Base-by-base conservation (phyloP, 1,284 basidiomycete species). In the Porphyrellus sp. region DNA sequence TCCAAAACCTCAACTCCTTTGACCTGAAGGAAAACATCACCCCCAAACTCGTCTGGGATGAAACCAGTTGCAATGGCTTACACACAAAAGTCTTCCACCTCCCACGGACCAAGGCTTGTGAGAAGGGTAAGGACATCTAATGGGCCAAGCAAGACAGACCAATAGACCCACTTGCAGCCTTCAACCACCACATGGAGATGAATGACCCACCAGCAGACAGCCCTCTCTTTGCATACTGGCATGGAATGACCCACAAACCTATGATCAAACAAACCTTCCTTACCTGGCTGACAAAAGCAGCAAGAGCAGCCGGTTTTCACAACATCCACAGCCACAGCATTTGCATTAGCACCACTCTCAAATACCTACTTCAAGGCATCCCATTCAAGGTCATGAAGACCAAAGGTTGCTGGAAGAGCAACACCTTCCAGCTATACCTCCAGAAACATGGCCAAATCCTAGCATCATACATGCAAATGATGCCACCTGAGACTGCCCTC, bases 21-120 rank as follows among this genome's bases (percentile, higher is more conserved):
- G 11, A 53, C 18, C 35, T n/a, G n/a, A n/a, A n/a, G 1, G 18
- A 37, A 4, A 18, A 52, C n/a, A 50, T 52, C 20, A 52, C 46
- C 4, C 16, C 2, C 7, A 12, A 7, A 21, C 12, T 2, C 8
- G 20, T 27, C 1, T 5, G 5, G 0, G 18, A 45, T 8, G 24
- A 45, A 20, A 44, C 5, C 1, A 40, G 42, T 4, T 20, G 8
- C 13, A 42, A 39, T 4, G 16, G 46, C 9, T 18, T 34, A 8
- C 48, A 42, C 1, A 49, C 33, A 18, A 42, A 43, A 21, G 40
- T 42, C 1, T 37, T 49, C 5, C 6, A 8, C 5, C 47, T 41
- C 15, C 39, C 31, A 9, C 4, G 13, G 5, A 49, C 38, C 9
- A 49, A 49, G 7, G 9, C 24, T 23, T 25, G 24, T 7, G 2